Evolutionary conservation across 106 monocot genomes (phyloP), one percentile per base, ranked within the genome.

Genomic region (Dioscorea dumetorum): DNA sequence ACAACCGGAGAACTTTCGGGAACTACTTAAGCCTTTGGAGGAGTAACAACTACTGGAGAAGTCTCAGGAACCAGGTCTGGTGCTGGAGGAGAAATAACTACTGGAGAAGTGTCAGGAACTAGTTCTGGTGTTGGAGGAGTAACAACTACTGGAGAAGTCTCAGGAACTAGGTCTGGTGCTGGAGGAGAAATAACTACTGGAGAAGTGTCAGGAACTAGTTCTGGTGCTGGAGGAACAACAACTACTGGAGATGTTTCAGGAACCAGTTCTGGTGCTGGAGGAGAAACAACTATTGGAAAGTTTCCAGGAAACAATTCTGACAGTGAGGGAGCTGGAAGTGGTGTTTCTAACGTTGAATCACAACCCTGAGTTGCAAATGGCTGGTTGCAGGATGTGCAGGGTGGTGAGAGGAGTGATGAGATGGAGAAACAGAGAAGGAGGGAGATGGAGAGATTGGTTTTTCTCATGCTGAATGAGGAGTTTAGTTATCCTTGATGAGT

Each of bases 1-100:
- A 33, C 33, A 12, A 33, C 8, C 17, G 68, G 53, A 5, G 32
- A 16, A 12, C 33, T 5, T 63, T 62, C 35, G 5, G 67, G 67
- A 49, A 23, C 49, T 49, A 14, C 10, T 14, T 8, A 14, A 8
- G 50, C 10, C 14, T 8, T 24, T 10, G 74, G 74, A 28, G 28
- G 28, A 28, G 28, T 1, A 28, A 28, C 28, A 3, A 73, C 73
- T 3, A 58, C 28, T 24, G 78, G 72, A 24, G 61, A 50, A 11
- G 73, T 68, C 3, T 61, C 54, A 12, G 79, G 79, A 0, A 67
- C 15, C 5, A 73, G 79, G 4, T 32, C 12, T 15, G 79, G 79
- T 8, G 60, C 21, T 49, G 78, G 64, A 33, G 33, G 13, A 34
- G 24, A 18, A 5, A 34, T 10, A 12, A 34, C 33, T 19, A 34